Evolutionary conservation across 2,329 filamentous ascomycete species (phyloP), one percentile per base, ranked within the genome.

Genomic region (Coniosporium tulheliwenetii): DNA sequence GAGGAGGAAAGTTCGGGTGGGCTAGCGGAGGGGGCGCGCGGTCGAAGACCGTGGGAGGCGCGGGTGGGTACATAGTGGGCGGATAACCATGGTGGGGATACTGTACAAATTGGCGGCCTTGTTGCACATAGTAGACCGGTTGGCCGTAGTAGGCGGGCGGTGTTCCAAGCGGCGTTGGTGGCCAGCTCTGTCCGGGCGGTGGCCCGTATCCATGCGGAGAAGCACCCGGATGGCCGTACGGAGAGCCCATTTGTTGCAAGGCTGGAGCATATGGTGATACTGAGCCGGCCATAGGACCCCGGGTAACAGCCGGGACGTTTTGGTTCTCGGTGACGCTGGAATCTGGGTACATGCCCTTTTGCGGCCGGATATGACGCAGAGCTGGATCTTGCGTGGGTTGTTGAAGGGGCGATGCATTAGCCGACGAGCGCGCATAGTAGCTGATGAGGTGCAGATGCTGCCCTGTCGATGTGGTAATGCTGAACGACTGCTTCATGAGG

Each of bases 401-500:
- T 48, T 77, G 75, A 29, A 96, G 70, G 39, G 81, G 81, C 43
- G 77, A 73, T 26, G 79, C 72, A 30, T 76, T 75, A 3, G 82
- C 76, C 43, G 85, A 77, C 26, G 84, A 83, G 42, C 87, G 75
- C 3, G 86, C 82, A 62, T 87, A 96, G 65, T 98, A 98, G 52
- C 89, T 95, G 64, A 98, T 98, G 39, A 98, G 73, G 64, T 98
- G 91, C 2, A 98, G 77, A 57, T 96, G 91, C 53, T 95, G 86
- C 48, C 85, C 76, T 32, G 72, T 79, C 1, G 83, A 85, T 1
- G 91, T 96, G 15, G 87, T 95, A 64, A 98, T 96, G 65, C 89
- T 96, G 70, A 96, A 98, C 0, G 91, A 96, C 63, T 98, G 91
- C 73, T 98, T 98, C 86, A 96, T 95, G 3, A 98, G 73, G 1